phyloP scores from a whole-genome alignment of 2,329 filamentous ascomycete genomes.

The Botrytis hyacinthi region DNA sequence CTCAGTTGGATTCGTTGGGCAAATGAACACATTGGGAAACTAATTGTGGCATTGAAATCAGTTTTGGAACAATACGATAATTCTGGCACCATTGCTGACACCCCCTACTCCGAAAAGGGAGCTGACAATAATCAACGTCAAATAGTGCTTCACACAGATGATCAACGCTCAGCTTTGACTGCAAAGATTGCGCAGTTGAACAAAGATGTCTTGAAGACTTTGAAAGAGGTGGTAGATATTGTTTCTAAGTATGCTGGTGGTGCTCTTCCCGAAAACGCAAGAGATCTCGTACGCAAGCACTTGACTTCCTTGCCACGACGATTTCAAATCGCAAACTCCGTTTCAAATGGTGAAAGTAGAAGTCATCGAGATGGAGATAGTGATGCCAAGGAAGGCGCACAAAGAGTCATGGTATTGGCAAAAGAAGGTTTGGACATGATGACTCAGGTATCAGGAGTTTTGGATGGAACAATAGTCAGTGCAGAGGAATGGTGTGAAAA shows the following conservation, averaged over 20 bases:
- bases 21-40: conserved; percentile 74
- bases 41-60: conserved; percentile 70
- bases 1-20: conserved; percentile 76
- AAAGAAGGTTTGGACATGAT: conserved; percentile 94
- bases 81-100: conserved; percentile 34
- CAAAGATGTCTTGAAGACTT: conserved; percentile 70
- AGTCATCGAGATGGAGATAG: conserved; percentile 38
- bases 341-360: conserved; percentile 41
- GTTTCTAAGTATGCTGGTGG: conserved; percentile 91
- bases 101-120: conserved; percentile 20
- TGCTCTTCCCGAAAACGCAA: conserved; percentile 84
- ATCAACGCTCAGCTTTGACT: conserved; percentile 32
- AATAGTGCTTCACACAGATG: conserved; percentile 33
- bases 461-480: conserved; percentile 85
- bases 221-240: conserved; percentile 78
- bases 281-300: conserved; percentile 77
- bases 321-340: conserved; percentile 69
- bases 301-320: conserved; percentile 80
- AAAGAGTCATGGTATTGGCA: conserved; percentile 79
- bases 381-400: conserved; percentile 57
- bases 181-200: conserved; percentile 61
- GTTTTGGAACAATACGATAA: conserved; percentile 78
- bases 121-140: conserved; percentile 27
- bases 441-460: conserved; percentile 80
- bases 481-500: conserved; percentile 90